These are phyloP conservation scores for Populus simonii DNA, from an alignment of 345 rosid species.

Conservation along the genomic window DNA sequence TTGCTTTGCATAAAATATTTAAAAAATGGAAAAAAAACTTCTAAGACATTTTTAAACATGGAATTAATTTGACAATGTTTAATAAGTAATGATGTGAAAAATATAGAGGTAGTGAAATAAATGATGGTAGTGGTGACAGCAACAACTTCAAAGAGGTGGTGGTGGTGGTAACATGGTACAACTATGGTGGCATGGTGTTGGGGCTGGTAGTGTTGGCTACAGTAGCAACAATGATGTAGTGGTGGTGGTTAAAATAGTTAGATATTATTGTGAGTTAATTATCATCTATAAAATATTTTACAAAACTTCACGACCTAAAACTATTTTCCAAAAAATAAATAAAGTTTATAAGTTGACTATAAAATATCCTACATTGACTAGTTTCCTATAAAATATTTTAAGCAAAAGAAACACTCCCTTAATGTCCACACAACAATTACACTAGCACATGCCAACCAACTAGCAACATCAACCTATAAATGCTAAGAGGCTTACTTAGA, in stretches of 20 bases:
- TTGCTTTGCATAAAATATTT: too few species aligned
- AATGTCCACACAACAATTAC: neutral
- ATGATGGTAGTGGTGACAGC: too few species aligned
- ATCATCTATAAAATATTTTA: neutral
- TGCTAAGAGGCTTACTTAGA: neutral
- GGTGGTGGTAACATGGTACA: too few species aligned
- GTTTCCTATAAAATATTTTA: neutral
- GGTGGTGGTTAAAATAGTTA: neutral
- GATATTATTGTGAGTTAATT: neutral
- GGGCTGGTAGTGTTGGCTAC: too few species aligned
- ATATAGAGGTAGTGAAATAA: too few species aligned
- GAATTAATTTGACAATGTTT: too few species aligned
- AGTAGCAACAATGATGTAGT: too few species aligned
- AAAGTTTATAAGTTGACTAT: neutral
- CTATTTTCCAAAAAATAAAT: neutral
- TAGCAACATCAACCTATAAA: neutral
- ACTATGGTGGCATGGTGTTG: too few species aligned
- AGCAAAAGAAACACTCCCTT: neutral
- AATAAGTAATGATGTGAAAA: too few species aligned
- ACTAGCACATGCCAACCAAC: neutral
- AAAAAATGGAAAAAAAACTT: too few species aligned
- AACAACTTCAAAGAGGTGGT: too few species aligned
- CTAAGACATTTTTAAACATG: too few species aligned
- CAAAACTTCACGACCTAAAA: neutral
- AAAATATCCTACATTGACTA: neutral